Conservation (phyloP, 2,329 filamentous ascomycete species). For the Ascosphaera apis region DNA sequence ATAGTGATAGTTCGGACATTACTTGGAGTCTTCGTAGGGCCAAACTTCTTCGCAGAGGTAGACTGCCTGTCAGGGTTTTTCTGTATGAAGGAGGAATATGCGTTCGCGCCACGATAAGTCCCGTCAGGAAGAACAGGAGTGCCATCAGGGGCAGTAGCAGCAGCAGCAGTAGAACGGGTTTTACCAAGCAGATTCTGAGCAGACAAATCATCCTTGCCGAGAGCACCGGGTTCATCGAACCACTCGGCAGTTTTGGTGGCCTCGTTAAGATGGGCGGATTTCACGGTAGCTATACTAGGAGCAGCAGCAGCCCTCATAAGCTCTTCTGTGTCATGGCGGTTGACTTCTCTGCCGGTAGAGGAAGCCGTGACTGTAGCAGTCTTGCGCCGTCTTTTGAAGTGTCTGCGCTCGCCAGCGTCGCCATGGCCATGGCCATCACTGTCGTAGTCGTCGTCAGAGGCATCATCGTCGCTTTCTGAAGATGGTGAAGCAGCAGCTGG, state of each 20-base stretch:
- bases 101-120: conserved; percentile 54
- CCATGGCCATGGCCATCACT: conserved; percentile 35
- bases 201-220: conserved; percentile 24
- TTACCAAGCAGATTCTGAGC: conserved; percentile 23
- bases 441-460: too few relatives aligned
- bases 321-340: conserved; percentile 26
- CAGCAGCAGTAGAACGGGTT: conserved; percentile 9
- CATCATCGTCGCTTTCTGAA: conserved; percentile 12
- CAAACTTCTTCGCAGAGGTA: conserved; percentile 44
- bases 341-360: conserved; percentile 18
- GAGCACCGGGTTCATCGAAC: conserved; percentile 43
- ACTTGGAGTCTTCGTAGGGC: conserved; percentile 62
- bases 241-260: conserved; percentile 77
- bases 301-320: too few relatives aligned
- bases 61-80: conserved; percentile 42
- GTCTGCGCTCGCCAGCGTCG: conserved; percentile 52
- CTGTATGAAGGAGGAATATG: conserved; percentile 50
- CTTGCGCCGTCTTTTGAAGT: conserved; percentile 58
- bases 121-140: conserved; percentile 28
- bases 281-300: conserved; percentile 26
- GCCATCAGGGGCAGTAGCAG: conserved; percentile 6
- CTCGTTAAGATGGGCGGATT: conserved; percentile 44
- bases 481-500: conserved; percentile 34
- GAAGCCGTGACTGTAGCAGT: conserved; percentile 44
- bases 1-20: conserved; percentile 82